Evolutionary conservation across 106 monocot genomes (phyloP), one percentile per base, ranked within the genome.

Genomic region (Platanthera zijinensis): DNA sequence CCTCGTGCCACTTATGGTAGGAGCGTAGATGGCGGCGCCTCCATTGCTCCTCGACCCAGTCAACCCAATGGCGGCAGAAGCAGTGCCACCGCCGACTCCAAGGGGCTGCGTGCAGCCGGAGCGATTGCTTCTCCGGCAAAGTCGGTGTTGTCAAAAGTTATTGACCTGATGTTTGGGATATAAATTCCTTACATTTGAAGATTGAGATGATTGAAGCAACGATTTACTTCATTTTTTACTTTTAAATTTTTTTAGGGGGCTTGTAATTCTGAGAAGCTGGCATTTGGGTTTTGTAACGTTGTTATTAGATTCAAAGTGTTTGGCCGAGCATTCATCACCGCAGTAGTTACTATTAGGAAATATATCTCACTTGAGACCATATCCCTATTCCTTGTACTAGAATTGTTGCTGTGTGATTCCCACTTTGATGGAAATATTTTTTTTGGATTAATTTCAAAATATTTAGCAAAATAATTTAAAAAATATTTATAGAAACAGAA

Each of bases 151-250:
- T 91, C 96, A 5, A 93, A 93, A 82, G 89, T 91, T 28, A 82
- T 93, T 82, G 96, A 96, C 79, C 75, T 96, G 85, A 93, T 96
- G 93, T 96, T 96, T 76, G 90, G 96, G 15, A 81, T 90, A 46
- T 90, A 72, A 51, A 7, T 39, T 67, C 21, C 21, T 19, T 61
- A 6, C 59, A 61, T 14, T n/a, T 14, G 15, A 14, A 19, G 7
- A 18, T 19, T 21, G 2, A 61, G 59, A n/a, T 61, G 19, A 61
- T 21, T 57, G 57, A 17, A 19, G 21, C 21, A 19, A 5, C 19
- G n/a, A 21, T 61, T 21, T 19, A 21, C 11, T 61, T 19, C 12
- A 53, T 56, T 17, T 61, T n/a, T 7, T 7, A 8, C 19, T 19
- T 61, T 39, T 39, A 39, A 6, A 61, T 61, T 21, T 61, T n/a